Evolutionary conservation across 192 early-diverging fungal species (phyloP), one percentile per base, ranked within the genome.

Genomic region (Coemansia sp.): DNA sequence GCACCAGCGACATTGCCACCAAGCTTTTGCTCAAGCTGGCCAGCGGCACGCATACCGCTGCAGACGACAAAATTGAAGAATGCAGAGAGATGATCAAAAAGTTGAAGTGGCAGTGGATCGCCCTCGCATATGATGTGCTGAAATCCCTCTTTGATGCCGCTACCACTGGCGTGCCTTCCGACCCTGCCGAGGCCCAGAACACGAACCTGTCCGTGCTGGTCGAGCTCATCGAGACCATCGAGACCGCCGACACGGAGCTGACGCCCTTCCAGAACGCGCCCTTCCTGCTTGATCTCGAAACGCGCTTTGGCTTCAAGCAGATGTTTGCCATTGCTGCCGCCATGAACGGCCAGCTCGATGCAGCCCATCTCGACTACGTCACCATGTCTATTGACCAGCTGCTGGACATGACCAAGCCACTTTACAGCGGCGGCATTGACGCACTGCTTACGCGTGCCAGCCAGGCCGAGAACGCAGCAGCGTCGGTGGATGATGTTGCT

Each of bases 251-350:
- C 8, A 61, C 81, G 3, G 67, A 36, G 35, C 58, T 85, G 16
- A 41, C 48, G 4, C 85, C 84, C 10, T 84, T 92, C 54, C 45
- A 57, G 1, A 82, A 87, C 57, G 92, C 90, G 2, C 90, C 94
- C n/a, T 72, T 94, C 52, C 63, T 94, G 33, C 66, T 96, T 13
- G 94, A 96, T 63, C 65, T 93, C 23, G 89, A 96, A 67, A 80
- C 91, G 33, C 80, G 89, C 40, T 86, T 82, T 44, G 69, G 80
- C n/a, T 42, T 92, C 11, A 75, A 75, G 5, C 70, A 84, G 37
- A 83, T 81, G 51, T 50, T 93, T 13, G 69, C 65, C 0, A 44
- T 50, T 19, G 56, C 50, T 8, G 50, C 57, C 37, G 49, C 67
- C 21, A 37, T 45, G 40, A 23, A 38, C 26, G 59, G 45, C 35